Evolutionary conservation across 2,329 filamentous ascomycete genomes (phyloP).

Genomic region (Annulohypoxylon truncatum): DNA sequence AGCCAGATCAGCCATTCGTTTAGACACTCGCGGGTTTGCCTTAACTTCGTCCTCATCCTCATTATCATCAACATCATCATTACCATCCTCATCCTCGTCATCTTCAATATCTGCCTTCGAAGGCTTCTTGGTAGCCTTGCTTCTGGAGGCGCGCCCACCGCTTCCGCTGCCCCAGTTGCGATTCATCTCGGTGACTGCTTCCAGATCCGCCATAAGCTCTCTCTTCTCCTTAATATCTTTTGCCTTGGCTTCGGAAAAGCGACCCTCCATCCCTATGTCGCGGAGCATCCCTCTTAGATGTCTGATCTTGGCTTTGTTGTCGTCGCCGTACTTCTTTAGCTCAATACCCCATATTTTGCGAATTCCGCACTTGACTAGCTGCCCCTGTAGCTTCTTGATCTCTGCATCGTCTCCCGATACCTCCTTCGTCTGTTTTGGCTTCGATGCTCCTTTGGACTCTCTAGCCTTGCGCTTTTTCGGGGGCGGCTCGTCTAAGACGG

Average conservation of each 20-base stretch:
- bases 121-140: slow-evolving; percentile 51
- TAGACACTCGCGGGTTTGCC: slow-evolving; percentile 55
- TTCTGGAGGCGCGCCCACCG: slow-evolving; percentile 57
- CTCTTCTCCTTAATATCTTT: slow-evolving; percentile 87
- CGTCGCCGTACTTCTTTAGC: slow-evolving; percentile 77
- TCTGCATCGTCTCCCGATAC: slow-evolving; percentile 75
- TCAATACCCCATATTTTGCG: slow-evolving; percentile 92
- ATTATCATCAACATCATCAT: slow-evolving; percentile 52
- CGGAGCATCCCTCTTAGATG: slow-evolving; percentile 83
- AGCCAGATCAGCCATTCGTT: slow-evolving; percentile 64
- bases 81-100: slow-evolving; percentile 48
- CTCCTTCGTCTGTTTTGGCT: slow-evolving; percentile 53
- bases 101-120: slow-evolving; percentile 55
- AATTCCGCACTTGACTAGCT: slow-evolving; percentile 89
- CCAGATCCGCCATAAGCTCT: slow-evolving; percentile 85
- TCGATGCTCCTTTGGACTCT: slow-evolving; percentile 56
- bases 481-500: slow-evolving; percentile 79
- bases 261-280: slow-evolving; percentile 87
- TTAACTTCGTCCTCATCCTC: slow-evolving; percentile 44
- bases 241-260: slow-evolving; percentile 87
- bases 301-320: slow-evolving; percentile 80
- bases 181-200: slow-evolving; percentile 85
- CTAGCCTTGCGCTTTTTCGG: slow-evolving; percentile 67
- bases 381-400: slow-evolving; percentile 88
- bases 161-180: slow-evolving; percentile 75